Evolutionary conservation across 345 rosid species (phyloP).

Genomic region (Boechera retrofracta): DNA sequence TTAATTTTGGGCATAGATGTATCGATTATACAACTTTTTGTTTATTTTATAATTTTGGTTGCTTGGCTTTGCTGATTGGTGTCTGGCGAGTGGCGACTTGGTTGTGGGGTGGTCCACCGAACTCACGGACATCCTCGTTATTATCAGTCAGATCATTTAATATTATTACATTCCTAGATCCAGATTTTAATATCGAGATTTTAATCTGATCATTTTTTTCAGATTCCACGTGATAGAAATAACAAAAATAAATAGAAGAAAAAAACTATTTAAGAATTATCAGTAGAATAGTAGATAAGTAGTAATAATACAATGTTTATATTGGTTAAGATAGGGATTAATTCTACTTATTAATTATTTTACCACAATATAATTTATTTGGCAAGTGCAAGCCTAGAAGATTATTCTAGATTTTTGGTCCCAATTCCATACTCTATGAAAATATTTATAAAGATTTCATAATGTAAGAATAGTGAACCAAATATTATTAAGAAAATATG

Average conservation of each 20-base stretch:
- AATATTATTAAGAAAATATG: neutral
- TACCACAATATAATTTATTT: neutral
- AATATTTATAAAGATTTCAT: too few relatives aligned
- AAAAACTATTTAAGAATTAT: neutral
- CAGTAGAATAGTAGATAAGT: too few relatives aligned
- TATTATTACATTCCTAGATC: constrained; percentile 1
- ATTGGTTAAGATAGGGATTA: neutral
- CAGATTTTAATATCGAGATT: constrained; percentile 27
- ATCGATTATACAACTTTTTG: constrained; percentile 12
- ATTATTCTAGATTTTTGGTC: neutral
- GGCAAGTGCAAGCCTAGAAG: neutral
- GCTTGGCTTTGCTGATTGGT: constrained; percentile 30
- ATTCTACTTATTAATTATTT: neutral
- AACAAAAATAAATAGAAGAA: neutral
- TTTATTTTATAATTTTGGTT: constrained; percentile 2
- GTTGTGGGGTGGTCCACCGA: constrained; percentile 40
- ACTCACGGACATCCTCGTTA: constrained; percentile 36
- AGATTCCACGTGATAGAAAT: constrained; percentile 2
- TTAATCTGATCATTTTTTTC: neutral
- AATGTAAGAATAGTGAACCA: too few relatives aligned
- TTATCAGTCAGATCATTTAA: neutral
- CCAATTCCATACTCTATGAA: too few relatives aligned
- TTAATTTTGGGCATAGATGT: neutral
- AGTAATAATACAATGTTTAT: neutral
- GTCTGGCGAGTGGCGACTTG: constrained; percentile 17